phyloP scores from a whole-genome alignment of 2,329 filamentous ascomycete species.

The Fusarium humuli region DNA sequence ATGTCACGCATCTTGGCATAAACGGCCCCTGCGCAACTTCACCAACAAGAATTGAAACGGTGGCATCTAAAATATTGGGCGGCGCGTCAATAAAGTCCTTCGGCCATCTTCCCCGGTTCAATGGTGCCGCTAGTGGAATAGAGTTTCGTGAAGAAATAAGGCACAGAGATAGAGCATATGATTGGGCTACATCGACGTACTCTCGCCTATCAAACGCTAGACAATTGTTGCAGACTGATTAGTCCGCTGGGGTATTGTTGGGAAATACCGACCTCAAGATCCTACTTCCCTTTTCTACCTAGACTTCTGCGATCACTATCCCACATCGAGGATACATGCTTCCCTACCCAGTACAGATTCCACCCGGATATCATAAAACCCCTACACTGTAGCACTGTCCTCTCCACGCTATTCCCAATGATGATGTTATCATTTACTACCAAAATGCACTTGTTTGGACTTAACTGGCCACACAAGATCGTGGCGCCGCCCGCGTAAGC shows the following conservation, averaged over 20 bases:
- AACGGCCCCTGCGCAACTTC: not conserved
- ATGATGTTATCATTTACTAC: not conserved
- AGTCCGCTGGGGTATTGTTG: not conserved
- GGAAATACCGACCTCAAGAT: not conserved
- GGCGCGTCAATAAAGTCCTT: not conserved
- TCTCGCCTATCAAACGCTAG: not conserved
- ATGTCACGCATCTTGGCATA: not conserved
- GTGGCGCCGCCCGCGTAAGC: not conserved
- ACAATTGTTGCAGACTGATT: accelerated
- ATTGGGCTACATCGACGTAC: not conserved
- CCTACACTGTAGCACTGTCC: not conserved
- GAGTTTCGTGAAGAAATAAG: not conserved
- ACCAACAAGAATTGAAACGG: not conserved
- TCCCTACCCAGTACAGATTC: not conserved
- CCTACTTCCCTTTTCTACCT: not conserved
- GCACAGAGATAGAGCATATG: not conserved
- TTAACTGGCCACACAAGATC: not conserved
- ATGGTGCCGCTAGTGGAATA: not conserved
- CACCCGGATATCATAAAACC: not conserved
- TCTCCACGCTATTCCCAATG: not conserved
- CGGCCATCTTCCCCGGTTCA: not conserved
- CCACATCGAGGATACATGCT: not conserved
- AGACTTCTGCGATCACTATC: no score
- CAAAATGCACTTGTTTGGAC: not conserved
- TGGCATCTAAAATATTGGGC: not conserved